Base-by-base conservation (phyloP, 1,284 basidiomycete genomes). In the Ceratobasidium theobromae region DNA sequence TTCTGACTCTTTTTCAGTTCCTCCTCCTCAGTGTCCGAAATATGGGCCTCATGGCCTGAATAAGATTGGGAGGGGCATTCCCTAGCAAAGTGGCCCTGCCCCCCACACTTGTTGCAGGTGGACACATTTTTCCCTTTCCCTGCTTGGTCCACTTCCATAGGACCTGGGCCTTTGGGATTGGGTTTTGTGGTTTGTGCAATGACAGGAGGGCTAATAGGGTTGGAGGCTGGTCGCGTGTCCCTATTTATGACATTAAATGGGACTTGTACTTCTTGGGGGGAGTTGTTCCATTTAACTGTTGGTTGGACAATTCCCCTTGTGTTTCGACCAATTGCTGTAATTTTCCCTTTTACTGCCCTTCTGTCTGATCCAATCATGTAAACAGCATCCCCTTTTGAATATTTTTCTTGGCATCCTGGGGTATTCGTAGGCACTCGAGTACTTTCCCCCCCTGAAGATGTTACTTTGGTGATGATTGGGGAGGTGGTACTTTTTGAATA, bases 281-380 rank as follows among this genome's bases (percentile, higher is more conserved):
- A 18, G 30, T 46, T 43, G 33, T 48, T 46, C 55, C 55, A 58
- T 48, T 23, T n/a, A 12, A 58, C 16, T 4, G n/a, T 46, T n/a
- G 55, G 41, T 18, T 21, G 12, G 8, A 11, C 18, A 8, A 8
- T 14, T 21, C 55, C 55, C 9, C 30, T 46, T n/a, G 9, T 12
- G 11, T 32, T 48, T 2, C 21, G 16, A 21, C 16, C 45, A 48
- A 58, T 48, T 23, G 41, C 1, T 14, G n/a, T 25, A 3, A 58
- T n/a, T n/a, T 23, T 48, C 11, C 55, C 55, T 21, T 58, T 58
- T 2, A 14, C 5, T 9, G 43, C 55, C n/a, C 45, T 30, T 14
- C 55, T 28, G 43, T 27, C 38, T 28, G 53, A 8, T 16, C 38
- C 53, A 30, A 55, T 14, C 23, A 28, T 55, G 14, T 41, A 55